Conservation (phyloP, 176 grass and related monocot genomes). For the Rhynchospora tenuis region DNA sequence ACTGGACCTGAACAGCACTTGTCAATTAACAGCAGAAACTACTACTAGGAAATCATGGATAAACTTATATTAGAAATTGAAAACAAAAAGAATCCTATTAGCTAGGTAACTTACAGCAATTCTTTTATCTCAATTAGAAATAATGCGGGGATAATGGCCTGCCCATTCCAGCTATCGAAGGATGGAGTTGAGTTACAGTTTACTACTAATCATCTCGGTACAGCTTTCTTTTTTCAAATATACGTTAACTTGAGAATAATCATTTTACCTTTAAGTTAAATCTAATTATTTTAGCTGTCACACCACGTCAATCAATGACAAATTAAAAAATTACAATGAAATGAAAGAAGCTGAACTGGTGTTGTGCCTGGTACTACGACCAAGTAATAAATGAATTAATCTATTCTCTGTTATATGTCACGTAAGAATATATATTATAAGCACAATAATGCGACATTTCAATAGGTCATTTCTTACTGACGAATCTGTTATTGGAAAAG, state of each 20-base stretch:
- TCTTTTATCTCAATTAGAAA: constrained; percentile 54
- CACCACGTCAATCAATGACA: not conserved
- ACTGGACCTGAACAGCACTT: not conserved
- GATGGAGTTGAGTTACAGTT: constrained; percentile 86
- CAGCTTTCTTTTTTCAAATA: not conserved
- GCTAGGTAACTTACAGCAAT: not conserved
- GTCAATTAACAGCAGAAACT: not conserved
- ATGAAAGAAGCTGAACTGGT: not conserved
- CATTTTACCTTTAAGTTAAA: constrained; percentile 1
- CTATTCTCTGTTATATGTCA: not conserved
- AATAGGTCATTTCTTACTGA: constrained; percentile 86
- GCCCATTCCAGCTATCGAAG: constrained; percentile 59
- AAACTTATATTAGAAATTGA: not conserved
- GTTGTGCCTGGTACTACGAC: not conserved
- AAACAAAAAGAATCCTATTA: not conserved
- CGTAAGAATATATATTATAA: not conserved
- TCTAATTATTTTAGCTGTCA: not conserved
- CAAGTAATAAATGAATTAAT: not conserved
- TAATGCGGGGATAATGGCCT: constrained; percentile 86
- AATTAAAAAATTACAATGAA: not conserved
- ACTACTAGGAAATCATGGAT: not conserved
- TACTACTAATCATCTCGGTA: constrained; percentile 74
- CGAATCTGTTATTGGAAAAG: constrained; percentile 70
- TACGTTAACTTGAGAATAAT: constrained; percentile 4
- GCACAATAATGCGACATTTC: not conserved